Percentiles rank a stretch among this genome's conserved stretches.
phyloP scores from a whole-genome alignment of 2,329 filamentous ascomycete species.

The Graphilbum sp. region DNA sequence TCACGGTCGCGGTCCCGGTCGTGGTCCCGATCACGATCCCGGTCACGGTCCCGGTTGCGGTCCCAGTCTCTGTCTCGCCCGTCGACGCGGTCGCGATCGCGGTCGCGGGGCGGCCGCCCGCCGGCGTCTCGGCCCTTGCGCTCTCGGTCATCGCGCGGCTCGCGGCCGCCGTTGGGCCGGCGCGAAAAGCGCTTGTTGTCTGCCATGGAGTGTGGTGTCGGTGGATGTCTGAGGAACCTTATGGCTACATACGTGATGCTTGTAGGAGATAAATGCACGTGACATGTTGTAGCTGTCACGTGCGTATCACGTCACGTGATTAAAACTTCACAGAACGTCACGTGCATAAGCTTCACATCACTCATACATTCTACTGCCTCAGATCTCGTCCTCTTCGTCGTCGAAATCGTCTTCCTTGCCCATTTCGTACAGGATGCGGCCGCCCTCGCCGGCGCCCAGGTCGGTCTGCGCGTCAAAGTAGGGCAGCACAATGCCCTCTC shows the following conservation, averaged over 20 bases:
- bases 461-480: conserved; percentile 94
- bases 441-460: conserved; percentile 64
- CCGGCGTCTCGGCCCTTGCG: not conserved
- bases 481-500: conserved; percentile 80
- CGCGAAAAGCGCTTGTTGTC: not conserved
- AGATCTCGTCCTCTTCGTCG: conserved; percentile 63
- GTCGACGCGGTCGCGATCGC: not conserved
- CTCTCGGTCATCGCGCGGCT: not conserved
- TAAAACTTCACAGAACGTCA: too few species aligned
- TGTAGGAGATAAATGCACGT: too few species aligned
- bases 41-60: conserved; percentile 4
- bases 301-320: too few species aligned
- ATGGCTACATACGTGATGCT: too few species aligned
- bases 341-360: too few species aligned
- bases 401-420: conserved; percentile 83
- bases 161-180: not conserved
- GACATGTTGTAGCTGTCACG: too few species aligned
- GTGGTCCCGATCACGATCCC: not conserved
- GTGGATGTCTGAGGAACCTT: too few species aligned
- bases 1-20: conserved; percentile 1
- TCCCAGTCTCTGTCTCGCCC: conserved; percentile 1
- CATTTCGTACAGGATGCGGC: conserved; percentile 92
- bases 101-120: not conserved
- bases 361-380: too few species aligned
- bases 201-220: too few species aligned